A percentile compares a stretch with the other conserved stretches of the same genome.
Conservation (phyloP, 768 basidiomycete species). For the Psilocybe cyanescens region DNA sequence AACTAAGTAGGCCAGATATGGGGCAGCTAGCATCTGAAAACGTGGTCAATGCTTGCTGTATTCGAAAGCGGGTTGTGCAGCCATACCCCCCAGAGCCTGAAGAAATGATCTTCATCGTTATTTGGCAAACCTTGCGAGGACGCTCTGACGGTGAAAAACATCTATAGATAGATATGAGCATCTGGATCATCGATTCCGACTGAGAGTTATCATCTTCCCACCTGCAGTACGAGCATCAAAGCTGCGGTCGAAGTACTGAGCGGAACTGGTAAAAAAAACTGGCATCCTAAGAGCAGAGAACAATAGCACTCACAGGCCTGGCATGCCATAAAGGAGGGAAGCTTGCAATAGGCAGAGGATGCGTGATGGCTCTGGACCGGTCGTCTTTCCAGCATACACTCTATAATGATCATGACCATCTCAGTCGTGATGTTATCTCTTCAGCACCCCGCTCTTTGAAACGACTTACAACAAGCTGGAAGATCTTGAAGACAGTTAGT, state of each 20-base stretch:
- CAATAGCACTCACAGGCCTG: slow-evolving; percentile 41
- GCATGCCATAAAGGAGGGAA: slow-evolving; percentile 50
- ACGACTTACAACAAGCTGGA: slow-evolving; percentile 41
- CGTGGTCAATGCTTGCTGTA: background rate
- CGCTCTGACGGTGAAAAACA: slow-evolving; percentile 46
- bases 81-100: slow-evolving; percentile 42
- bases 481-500: slow-evolving; percentile 27
- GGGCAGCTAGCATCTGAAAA: slow-evolving; percentile 42
- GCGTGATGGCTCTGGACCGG: slow-evolving; percentile 47
- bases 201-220: slow-evolving; percentile 13
- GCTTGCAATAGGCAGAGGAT: slow-evolving; percentile 50
- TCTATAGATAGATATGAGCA: slow-evolving; percentile 30
- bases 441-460: slow-evolving; percentile 6
- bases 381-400: slow-evolving; percentile 43
- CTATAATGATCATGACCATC: slow-evolving; percentile 23
- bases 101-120: slow-evolving; percentile 34
- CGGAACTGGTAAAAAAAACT: background rate
- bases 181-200: background rate
- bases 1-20: slow-evolving; percentile 44
- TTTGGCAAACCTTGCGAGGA: slow-evolving; percentile 36
- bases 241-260: slow-evolving; percentile 44
- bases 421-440: background rate
- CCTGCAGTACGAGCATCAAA: slow-evolving; percentile 48
- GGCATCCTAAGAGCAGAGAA: background rate
- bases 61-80: background rate